A percentile compares a stretch with the other conserved stretches of the same genome.
phyloP scores from a whole-genome alignment of 345 rosid genomes.

The Streptanthus diversifolius region DNA sequence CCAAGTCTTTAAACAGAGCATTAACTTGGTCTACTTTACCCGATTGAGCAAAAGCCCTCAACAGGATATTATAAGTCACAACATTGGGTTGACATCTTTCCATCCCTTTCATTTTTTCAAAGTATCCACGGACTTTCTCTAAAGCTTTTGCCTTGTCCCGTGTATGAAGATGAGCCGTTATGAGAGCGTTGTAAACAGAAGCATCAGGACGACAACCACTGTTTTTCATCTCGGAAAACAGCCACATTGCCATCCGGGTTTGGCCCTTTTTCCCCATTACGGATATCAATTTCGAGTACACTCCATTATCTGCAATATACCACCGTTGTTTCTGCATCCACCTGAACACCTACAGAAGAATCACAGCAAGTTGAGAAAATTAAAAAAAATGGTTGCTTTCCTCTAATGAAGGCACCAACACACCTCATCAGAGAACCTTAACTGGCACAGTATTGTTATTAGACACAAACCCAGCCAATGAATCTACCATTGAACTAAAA shows the following conservation, averaged over 20 bases:
- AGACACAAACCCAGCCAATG: background rate
- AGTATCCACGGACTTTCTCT: conserved; percentile 69
- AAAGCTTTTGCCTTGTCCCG: conserved; percentile 78
- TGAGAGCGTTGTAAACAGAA: conserved; percentile 86
- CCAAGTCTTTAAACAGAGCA: conserved; percentile 69
- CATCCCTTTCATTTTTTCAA: conserved; percentile 75
- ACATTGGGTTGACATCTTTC: conserved; percentile 78
- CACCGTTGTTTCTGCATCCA: conserved; percentile 99
- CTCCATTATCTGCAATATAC: conserved; percentile 83
- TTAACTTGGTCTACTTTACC: conserved; percentile 66
- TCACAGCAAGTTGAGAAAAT: background rate
- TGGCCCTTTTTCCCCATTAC: conserved; percentile 89
- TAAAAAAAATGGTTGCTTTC: background rate
- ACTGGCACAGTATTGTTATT: background rate
- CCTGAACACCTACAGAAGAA: conserved; percentile 67
- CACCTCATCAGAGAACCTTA: background rate
- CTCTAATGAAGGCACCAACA: background rate
- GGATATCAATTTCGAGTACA: conserved; percentile 74
- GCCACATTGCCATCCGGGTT: conserved; percentile 96
- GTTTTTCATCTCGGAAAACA: conserved; percentile 91
- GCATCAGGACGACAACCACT: conserved; percentile 93
- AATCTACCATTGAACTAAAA: background rate
- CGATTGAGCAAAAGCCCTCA: conserved; percentile 89
- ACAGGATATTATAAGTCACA: conserved; percentile 81
- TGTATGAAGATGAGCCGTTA: conserved; percentile 84